Percentiles rank a stretch among this genome's conserved stretches.
Evolutionary conservation across 2,329 filamentous ascomycete genomes (phyloP).

Genomic region (Colletotrichum tamarilloi): DNA sequence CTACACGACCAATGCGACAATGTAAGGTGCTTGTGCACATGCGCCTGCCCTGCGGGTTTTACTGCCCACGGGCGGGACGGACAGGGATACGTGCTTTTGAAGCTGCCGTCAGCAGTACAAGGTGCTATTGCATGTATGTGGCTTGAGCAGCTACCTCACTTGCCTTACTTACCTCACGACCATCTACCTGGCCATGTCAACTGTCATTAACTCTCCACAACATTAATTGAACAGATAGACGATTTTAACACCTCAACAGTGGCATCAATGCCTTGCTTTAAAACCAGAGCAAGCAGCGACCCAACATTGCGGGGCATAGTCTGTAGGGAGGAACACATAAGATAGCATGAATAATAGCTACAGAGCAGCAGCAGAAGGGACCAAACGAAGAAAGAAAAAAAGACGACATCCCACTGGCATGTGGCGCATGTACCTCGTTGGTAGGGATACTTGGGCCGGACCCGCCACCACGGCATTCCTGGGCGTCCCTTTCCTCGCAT

Average conservation of each 20-base stretch:
- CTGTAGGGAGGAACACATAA: neutral
- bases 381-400: neutral
- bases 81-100: neutral
- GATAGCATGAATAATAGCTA: neutral
- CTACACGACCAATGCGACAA: neutral
- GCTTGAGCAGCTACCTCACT: neutral
- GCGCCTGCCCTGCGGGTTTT: neutral
- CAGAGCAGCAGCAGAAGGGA: neutral
- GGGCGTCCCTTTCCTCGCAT: constrained; percentile 21
- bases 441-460: constrained; percentile 26
- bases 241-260: no score
- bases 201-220: neutral
- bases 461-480: constrained; percentile 33
- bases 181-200: neutral
- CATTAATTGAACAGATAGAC: neutral
- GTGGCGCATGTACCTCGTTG: constrained; percentile 28
- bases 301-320: neutral
- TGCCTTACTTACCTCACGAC: no score
- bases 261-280: no score
- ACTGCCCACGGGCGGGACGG: neutral
- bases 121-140: constrained; percentile 16
- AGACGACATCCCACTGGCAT: constrained; percentile 13
- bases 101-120: neutral
- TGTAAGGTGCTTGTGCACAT: neutral
- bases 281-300: neutral